Percentiles rank a stretch among this genome's conserved stretches.
Conservation (phyloP, 805 yeast species). For the Yarrowia porcina region DNA sequence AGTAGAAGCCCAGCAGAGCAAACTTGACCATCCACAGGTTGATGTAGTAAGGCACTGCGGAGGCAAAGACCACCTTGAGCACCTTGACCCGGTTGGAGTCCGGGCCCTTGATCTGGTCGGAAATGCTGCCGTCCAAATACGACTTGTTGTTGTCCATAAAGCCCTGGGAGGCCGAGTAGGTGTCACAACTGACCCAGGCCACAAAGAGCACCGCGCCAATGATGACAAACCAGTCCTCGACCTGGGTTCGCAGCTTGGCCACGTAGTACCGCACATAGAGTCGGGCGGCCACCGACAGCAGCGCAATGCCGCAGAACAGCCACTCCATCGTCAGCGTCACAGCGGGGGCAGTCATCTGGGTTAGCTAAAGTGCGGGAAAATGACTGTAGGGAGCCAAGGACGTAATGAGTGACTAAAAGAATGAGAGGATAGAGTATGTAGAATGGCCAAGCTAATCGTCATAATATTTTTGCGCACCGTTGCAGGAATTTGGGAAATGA, state of each 20-base stretch:
- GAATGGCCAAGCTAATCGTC: neutral
- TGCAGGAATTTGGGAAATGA: neutral
- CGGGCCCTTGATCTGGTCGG: constrained; percentile 27
- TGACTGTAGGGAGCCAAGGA: neutral
- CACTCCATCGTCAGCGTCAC: constrained; percentile 31
- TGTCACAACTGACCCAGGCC: constrained; percentile 32
- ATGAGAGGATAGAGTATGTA: neutral
- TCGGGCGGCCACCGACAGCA: constrained; percentile 29
- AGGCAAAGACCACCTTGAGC: constrained; percentile 33
- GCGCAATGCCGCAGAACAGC: constrained; percentile 30
- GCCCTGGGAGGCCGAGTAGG: constrained; percentile 30
- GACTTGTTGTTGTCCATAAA: constrained; percentile 32
- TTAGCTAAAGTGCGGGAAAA: neutral
- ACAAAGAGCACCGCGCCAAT: constrained; percentile 32
- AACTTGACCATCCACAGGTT: constrained; percentile 33
- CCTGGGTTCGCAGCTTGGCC: constrained; percentile 31
- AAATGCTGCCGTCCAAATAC: constrained; percentile 28
- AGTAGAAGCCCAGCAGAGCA: constrained; percentile 33
- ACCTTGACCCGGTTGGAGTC: constrained; percentile 25
- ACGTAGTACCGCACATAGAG: constrained; percentile 30
- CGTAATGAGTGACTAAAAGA: too few relatives aligned
- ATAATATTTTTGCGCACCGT: neutral
- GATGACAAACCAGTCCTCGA: constrained; percentile 32
- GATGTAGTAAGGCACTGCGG: constrained; percentile 33
- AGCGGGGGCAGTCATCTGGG: constrained; percentile 17